These are phyloP conservation scores for Arachnopeziza araneosa DNA, from an alignment of 2,329 filamentous ascomycete genomes.

Conservation along the genomic window DNA sequence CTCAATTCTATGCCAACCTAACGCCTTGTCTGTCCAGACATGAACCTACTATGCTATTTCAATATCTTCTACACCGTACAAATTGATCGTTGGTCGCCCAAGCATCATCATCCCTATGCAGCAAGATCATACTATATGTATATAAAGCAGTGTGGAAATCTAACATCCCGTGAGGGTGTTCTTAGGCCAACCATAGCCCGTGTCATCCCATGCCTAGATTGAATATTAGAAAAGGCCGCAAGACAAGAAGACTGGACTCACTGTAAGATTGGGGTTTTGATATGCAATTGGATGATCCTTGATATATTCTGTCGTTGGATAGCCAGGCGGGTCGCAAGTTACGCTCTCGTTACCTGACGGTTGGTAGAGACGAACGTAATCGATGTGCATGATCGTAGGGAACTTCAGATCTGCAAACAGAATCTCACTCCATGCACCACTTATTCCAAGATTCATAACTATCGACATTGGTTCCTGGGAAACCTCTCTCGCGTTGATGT, in stretches of 20 bases:
- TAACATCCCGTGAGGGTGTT: slow-evolving; percentile 25
- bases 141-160: neutral
- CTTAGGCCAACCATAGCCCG: slow-evolving; percentile 27
- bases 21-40: neutral
- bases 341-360: slow-evolving; percentile 40
- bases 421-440: slow-evolving; percentile 43
- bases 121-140: neutral
- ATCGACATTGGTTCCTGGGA: slow-evolving; percentile 49
- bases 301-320: slow-evolving; percentile 64
- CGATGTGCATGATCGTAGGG: slow-evolving; percentile 46
- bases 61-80: neutral
- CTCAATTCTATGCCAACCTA: neutral
- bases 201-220: slow-evolving; percentile 24
- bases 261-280: slow-evolving; percentile 49
- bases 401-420: slow-evolving; percentile 40
- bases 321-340: slow-evolving; percentile 52
- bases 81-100: neutral
- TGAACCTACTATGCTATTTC: neutral
- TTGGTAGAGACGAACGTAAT: slow-evolving; percentile 52
- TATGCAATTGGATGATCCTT: slow-evolving; percentile 55
- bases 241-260: slow-evolving; percentile 29
- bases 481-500: slow-evolving; percentile 42
- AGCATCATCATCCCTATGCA: neutral
- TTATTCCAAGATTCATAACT: slow-evolving; percentile 48
- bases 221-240: neutral